Conservation (phyloP, 306 rosid genomes). For the Cicer yamashitae region DNA sequence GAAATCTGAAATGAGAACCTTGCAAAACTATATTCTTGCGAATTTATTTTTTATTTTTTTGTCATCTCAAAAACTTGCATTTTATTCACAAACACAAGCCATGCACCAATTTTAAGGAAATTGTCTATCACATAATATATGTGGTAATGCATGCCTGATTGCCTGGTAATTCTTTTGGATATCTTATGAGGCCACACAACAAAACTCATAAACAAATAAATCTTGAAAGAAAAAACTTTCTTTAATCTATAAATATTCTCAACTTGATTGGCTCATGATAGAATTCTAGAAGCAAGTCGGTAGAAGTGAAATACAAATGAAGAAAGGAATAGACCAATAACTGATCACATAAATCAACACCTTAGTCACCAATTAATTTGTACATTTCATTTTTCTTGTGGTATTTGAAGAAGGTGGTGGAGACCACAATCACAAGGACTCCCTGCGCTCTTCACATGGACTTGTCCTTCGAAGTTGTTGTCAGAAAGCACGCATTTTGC, state of each 20-base stretch:
- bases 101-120: neutral
- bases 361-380: neutral
- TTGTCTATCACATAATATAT: neutral
- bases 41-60: neutral
- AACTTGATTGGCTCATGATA: constrained; percentile 1
- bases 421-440: neutral
- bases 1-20: constrained; percentile 19
- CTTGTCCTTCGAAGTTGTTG: neutral
- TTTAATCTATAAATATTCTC: neutral
- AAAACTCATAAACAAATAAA: neutral
- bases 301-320: neutral
- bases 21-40: neutral
- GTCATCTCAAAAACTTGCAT: neutral
- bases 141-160: neutral
- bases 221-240: too few relatives aligned
- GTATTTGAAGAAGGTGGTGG: neutral
- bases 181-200: neutral
- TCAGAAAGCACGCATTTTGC: neutral
- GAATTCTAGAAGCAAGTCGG: neutral
- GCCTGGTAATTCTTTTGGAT: neutral
- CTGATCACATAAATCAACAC: neutral
- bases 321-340: neutral
- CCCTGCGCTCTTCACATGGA: neutral
- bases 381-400: neutral
- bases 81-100: neutral